Evolutionary conservation across 2,329 filamentous ascomycete species (phyloP).

Genomic region (Fusarium lyarnte): DNA sequence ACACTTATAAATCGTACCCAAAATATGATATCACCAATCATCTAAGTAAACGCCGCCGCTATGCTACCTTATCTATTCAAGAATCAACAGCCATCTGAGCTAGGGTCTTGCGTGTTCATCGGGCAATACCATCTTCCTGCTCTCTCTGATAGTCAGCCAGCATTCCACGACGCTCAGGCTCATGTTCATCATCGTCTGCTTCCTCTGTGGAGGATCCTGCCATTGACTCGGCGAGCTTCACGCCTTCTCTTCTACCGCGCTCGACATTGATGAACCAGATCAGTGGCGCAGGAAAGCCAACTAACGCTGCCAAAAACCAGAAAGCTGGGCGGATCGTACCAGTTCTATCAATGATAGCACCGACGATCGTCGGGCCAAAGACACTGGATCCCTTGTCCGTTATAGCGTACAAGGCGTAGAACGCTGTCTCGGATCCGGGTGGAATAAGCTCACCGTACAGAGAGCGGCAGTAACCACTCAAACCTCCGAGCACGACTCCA

Average conservation of each 20-base stretch:
- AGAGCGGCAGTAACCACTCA: constrained; percentile 91
- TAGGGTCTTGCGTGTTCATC: constrained; percentile 15
- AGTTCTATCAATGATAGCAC: constrained; percentile 85
- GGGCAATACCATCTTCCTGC: constrained; percentile 20
- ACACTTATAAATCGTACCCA: constrained; percentile 6
- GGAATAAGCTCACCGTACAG: constrained; percentile 95
- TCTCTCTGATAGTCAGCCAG: constrained; percentile 43
- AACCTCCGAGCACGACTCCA: constrained; percentile 91
- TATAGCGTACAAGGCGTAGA: constrained; percentile 96
- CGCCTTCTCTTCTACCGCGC: constrained; percentile 75
- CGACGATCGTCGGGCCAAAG: constrained; percentile 94
- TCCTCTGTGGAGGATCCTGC: constrained; percentile 58
- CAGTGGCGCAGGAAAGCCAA: constrained; percentile 83
- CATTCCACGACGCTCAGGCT: constrained; percentile 43
- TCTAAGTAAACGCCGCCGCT: constrained; percentile 39
- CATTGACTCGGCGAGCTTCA: constrained; percentile 69
- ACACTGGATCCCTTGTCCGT: constrained; percentile 96
- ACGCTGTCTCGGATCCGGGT: constrained; percentile 92
- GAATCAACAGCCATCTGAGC: neutral
- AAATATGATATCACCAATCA: neutral
- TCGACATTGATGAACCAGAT: constrained; percentile 89
- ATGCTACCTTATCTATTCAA: constrained; percentile 24
- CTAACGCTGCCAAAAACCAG: constrained; percentile 87
- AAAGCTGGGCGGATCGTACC: constrained; percentile 88
- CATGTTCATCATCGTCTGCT: constrained; percentile 31